Conservation (phyloP, 345 rosid species). For the Psidium friedrichsthalianum region DNA sequence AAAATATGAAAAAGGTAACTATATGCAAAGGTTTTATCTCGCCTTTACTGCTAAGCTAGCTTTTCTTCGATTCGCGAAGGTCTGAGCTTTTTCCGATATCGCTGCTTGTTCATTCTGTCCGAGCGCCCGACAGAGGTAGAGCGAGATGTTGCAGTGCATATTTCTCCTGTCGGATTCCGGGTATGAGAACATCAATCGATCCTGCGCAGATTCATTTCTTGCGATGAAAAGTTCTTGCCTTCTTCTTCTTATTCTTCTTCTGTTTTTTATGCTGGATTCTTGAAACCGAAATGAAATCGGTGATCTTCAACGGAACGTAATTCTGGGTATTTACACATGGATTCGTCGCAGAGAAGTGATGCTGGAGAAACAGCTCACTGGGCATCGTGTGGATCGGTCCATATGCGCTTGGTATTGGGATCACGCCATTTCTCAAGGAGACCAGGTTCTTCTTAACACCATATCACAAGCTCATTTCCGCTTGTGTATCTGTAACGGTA, state of each 20-base stretch:
- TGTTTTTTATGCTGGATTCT: neutral
- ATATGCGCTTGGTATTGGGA: conserved; percentile 98
- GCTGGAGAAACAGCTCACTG: conserved; percentile 95
- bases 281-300: neutral
- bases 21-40: no score
- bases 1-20: neutral
- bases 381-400: conserved; percentile 88
- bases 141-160: conserved; percentile 85
- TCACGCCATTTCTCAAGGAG: conserved; percentile 54
- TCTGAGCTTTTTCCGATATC: neutral
- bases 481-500: neutral
- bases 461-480: neutral
- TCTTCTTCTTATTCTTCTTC: neutral
- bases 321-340: neutral
- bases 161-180: conserved; percentile 93
- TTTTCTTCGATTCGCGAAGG: neutral
- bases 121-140: neutral
- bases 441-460: conserved; percentile 12
- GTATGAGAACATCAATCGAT: conserved; percentile 12
- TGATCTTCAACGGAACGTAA: neutral
- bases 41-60: neutral
- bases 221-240: neutral
- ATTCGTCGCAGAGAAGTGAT: conserved; percentile 58
- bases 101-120: neutral
- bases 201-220: neutral